Evolutionary conservation across 2,329 filamentous ascomycete genomes (phyloP), one percentile per base, ranked within the genome.

Genomic region (Nakataea oryzae): DNA sequence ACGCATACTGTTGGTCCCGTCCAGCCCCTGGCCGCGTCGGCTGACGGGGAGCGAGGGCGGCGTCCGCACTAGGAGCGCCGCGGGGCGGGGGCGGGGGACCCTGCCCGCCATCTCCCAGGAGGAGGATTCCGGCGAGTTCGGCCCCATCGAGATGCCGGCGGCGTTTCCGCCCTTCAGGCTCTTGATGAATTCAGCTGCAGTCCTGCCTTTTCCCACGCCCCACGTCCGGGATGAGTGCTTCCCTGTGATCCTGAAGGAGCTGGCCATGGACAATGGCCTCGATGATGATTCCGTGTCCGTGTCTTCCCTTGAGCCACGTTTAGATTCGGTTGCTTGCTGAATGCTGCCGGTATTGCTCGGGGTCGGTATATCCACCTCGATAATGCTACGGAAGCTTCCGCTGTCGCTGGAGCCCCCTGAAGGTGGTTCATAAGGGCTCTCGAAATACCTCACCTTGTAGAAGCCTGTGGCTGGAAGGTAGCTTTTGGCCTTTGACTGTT

Each of bases 311-410:
- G 26, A 24, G 24, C 54, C 24, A 24, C 24, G 54, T 24, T 56
- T 29, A 11, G 54, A 56, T 41, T 67, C 67, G 3, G 69, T 66
- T 3, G 66, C 68, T n/a, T 62, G 67, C 54, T 67, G 67, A 24
- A 70, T 65, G 34, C 67, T 70, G 41, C 54, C 41, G 24, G 55
- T 30, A 34, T 63, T 59, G 11, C 65, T 56, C 27, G 69, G 61
- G 7, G 67, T 64, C 4, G 70, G 71, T 12, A 73, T 69, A 50
- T 66, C 67, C 60, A 70, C 65, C 30, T 73, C 69, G n/a, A 73
- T 59, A 9, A 62, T 66, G 54, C 68, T 69, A 17, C 70, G 67
- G 61, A 71, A 73, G 1, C 69, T 69, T 8, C 24, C 50, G 50
- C 63, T 63, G 24, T 67, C 63, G 27, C 65, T 67, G 29, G 64